Base-by-base conservation (phyloP, 768 basidiomycete genomes). In the Polyporus arcularius region DNA sequence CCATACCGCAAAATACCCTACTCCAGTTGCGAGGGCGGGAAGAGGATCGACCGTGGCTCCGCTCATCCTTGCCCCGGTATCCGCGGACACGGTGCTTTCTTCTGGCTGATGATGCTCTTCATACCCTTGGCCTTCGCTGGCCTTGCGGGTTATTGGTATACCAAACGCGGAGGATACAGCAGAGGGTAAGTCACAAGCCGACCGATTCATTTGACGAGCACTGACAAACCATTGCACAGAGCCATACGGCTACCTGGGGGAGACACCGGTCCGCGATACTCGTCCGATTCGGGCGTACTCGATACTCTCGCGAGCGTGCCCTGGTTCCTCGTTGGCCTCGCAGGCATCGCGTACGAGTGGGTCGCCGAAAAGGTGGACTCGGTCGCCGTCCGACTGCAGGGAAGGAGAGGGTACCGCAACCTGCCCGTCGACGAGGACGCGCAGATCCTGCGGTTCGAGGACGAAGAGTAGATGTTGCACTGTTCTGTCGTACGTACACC, bases 1-100 rank as follows among this genome's bases (percentile, higher is more conserved):
- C 77, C 88, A 4, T 96, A 96, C 71, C 90, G 95, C 53, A 88
- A 92, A 74, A 92, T 98, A 50, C 90, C 90, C 0, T 90, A 90
- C 72, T 96, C 96, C 39, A 84, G 80, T 21, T 99, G 97, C 71
- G 84, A 87, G 55, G 95, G 86, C 5, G 96, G 96, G 4, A 64
- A 75, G 1, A 82, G 90, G n/a, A 86, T 82, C 12, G 94, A 99
- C 72, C 85, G 79, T 41, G 97, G 97, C 4, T 67, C 69, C 7
- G 64, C 64, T 6, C 96, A 99, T 71, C 70, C 73, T 11, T 99
- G 97, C 73, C 94, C 95, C 0, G 94, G 94, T 0, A 76, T 96
- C 62, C 79, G 77, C 21, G 86, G 85, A 2, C 88, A 90, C 68
- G 80, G 92, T 39, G 76, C 80, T 4, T 77, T 91, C 72, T 98